Evolutionary conservation across 2,329 filamentous ascomycete genomes (phyloP).

Genomic region (Verticillium tricorpus): DNA sequence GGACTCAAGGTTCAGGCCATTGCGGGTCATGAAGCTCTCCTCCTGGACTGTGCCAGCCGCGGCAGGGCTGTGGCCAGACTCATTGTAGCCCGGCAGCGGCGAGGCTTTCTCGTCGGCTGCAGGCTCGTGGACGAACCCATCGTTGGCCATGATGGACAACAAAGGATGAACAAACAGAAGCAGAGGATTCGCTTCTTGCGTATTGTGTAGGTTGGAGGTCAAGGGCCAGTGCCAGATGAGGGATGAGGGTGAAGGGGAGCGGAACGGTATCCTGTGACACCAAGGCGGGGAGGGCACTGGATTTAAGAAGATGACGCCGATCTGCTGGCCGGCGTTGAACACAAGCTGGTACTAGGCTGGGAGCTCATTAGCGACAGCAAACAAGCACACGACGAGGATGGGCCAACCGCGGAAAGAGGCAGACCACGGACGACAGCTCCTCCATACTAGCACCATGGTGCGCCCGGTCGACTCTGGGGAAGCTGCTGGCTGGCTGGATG

Average conservation of each 20-base stretch:
- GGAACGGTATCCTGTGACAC: not conserved
- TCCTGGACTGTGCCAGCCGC: not conserved
- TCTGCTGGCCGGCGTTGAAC: not conserved
- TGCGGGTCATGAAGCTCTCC: conserved; percentile 11
- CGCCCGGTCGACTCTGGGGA: not conserved
- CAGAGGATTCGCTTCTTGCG: not conserved
- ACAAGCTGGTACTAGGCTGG: not conserved
- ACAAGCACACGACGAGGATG: not conserved
- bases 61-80: not conserved
- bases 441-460: not conserved
- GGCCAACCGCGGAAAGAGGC: not conserved
- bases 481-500: not conserved
- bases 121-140: not conserved
- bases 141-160: not conserved
- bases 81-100: conserved; percentile 3
- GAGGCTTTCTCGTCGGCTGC: not conserved
- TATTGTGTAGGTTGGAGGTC: not conserved
- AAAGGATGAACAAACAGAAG: not conserved
- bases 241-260: not conserved
- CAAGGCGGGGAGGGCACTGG: not conserved
- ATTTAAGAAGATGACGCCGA: not conserved
- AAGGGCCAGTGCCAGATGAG: not conserved
- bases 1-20: conserved; percentile 17
- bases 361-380: not conserved
- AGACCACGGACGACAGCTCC: not conserved